These are phyloP conservation scores for Vigna radiata DNA, from an alignment of 306 rosid species.

Conservation along the genomic window DNA sequence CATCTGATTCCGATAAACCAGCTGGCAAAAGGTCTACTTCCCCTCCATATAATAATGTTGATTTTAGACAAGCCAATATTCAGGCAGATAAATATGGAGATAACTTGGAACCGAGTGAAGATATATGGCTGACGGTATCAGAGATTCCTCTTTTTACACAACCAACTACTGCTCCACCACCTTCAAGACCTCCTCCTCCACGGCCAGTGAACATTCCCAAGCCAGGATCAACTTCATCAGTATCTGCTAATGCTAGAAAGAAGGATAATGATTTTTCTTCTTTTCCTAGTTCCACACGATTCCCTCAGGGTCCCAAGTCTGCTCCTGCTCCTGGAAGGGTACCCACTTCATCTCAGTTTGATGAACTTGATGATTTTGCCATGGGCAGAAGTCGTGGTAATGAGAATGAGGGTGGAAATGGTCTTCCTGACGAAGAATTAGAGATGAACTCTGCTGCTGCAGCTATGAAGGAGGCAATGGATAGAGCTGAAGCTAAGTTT, in stretches of 20 bases:
- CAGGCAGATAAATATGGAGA: constrained; percentile 68
- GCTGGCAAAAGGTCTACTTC: constrained; percentile 71
- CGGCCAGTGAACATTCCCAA: constrained; percentile 73
- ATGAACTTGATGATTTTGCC: constrained; percentile 82
- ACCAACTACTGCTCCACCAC: constrained; percentile 97
- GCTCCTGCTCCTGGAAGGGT: constrained; percentile 57
- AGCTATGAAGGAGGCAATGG: constrained; percentile 99
- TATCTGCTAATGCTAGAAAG: constrained; percentile 63
- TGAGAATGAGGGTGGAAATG: constrained; percentile 65
- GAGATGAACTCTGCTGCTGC: constrained; percentile 97
- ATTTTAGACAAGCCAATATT: constrained; percentile 57
- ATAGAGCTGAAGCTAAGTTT: constrained; percentile 93
- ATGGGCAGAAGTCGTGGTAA: constrained; percentile 61
- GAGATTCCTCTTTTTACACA: constrained; percentile 93
- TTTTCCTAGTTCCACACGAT: constrained; percentile 60
- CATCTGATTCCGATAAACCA: constrained; percentile 66
- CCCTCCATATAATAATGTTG: constrained; percentile 55
- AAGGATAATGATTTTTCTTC: constrained; percentile 66
- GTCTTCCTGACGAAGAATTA: constrained; percentile 72
- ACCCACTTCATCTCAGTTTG: constrained; percentile 63
- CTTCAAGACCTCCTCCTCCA: constrained; percentile 99
- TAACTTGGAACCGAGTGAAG: constrained; percentile 63
- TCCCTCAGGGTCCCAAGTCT: constrained; percentile 64
- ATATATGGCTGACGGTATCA: constrained; percentile 90
- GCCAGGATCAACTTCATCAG: constrained; percentile 56